Conservation (phyloP, 345 rosid genomes). For the Clarkia xantiana region DNA sequence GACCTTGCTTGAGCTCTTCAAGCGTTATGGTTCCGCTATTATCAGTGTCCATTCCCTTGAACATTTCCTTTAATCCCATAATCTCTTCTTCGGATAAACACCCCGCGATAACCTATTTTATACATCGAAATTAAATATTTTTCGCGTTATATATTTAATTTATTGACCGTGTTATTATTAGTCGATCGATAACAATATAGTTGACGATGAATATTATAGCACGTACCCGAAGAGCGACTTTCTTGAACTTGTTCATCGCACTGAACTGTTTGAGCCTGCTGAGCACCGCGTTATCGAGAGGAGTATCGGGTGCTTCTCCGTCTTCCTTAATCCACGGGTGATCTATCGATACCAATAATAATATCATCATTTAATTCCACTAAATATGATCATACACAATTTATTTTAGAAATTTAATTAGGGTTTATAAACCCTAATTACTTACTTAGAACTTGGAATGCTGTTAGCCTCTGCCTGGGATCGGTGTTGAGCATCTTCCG, state of each 20-base stretch:
- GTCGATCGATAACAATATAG: no score
- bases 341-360: slow-evolving; percentile 7
- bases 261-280: slow-evolving; percentile 43
- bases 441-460: slow-evolving; percentile 67
- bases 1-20: slow-evolving; percentile 81
- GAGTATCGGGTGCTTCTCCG: slow-evolving; percentile 53
- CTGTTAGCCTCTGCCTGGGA: slow-evolving; percentile 68
- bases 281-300: slow-evolving; percentile 39
- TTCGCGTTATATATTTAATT: no score
- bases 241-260: slow-evolving; percentile 50
- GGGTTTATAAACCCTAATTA: no score
- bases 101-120: slow-evolving; percentile 62
- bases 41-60: slow-evolving; percentile 70
- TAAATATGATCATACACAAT: no score
- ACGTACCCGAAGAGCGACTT: slow-evolving; percentile 42
- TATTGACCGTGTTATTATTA: no score
- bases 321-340: slow-evolving; percentile 56
- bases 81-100: slow-evolving; percentile 91
- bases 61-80: slow-evolving; percentile 83
- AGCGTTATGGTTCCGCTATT: slow-evolving; percentile 78
- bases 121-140: no score
- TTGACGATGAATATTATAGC: no score
- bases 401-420: no score
- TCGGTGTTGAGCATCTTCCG: slow-evolving; percentile 69
- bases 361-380: no score